Base-by-base conservation (phyloP, 805 yeast genomes). In the Kuraishia molischiana region DNA sequence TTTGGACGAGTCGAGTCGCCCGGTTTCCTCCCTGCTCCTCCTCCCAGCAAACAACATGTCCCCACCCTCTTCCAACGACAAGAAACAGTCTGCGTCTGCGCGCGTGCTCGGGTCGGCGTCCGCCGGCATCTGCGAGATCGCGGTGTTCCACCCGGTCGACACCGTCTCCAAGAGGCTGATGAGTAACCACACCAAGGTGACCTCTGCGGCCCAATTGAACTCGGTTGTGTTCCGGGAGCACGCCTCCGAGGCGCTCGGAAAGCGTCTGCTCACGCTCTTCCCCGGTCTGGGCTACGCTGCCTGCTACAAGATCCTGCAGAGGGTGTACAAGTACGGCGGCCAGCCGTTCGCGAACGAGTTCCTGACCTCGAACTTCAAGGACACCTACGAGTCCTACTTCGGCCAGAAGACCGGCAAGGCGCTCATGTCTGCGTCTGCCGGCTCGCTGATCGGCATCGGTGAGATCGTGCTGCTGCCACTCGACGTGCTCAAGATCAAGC, bases 271-370 rank as follows among this genome's bases (percentile, higher is more conserved):
- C 46, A 81, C 97, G 9, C 70, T 92, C 45, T 92, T 92, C 67
- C 98, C 99, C 15, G 99, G 99, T 59, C 73, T 92, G 46, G 97
- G 97, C 19, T 92, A 92, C 57, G 98, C 98, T 45, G 97, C 98
- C 34, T 85, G 87, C 47, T 92, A 92, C 72, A 92, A 92, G 64
- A 82, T 92, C 50, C 68, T 90, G 50, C 99, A 92, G 66, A 79
- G 99, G 67, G 97, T 92, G 39, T 92, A 92, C 75, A 92, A 92
- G 66, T 92, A 92, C 60, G 97, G 98, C 56, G 99, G 99, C 37
- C 99, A 92, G 67, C 98, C 99, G 35, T 89, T 86, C 56, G 99
- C 90, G 46, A 92, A 92, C 57, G 99, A 92, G 64, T 85, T 79
- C 56, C 71, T 92, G 57, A 74, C 83, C 51, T 69, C 71, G 48